These are phyloP conservation scores for Quercus phellos DNA, from an alignment of 331 rosid genomes.

Conservation along the genomic window DNA sequence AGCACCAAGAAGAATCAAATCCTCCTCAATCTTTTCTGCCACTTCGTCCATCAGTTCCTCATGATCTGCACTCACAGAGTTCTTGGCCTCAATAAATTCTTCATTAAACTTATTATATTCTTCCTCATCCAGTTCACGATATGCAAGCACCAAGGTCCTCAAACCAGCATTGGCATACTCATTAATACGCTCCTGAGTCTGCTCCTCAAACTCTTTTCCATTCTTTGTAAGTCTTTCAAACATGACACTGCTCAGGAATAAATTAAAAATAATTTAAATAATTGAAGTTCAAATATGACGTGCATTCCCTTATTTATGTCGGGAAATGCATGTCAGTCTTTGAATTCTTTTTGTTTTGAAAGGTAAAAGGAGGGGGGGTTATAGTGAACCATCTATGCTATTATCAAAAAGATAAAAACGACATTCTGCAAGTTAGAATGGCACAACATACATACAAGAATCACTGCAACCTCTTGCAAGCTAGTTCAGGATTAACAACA, in stretches of 20 bases:
- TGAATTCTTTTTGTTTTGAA: no score
- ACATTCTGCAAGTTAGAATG: neutral
- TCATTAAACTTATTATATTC: constrained; percentile 54
- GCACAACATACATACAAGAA: neutral
- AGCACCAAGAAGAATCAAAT: constrained; percentile 93
- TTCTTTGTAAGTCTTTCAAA: constrained; percentile 72
- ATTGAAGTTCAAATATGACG: no score
- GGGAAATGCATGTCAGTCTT: neutral
- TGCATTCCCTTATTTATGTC: neutral
- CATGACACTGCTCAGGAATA: constrained; percentile 66
- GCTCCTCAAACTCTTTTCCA: constrained; percentile 72
- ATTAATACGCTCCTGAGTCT: constrained; percentile 55
- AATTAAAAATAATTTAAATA: no score
- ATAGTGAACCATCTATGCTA: neutral
- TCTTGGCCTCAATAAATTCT: constrained; percentile 71
- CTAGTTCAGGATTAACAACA: neutral
- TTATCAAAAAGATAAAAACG: neutral
- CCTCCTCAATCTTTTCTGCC: constrained; percentile 66
- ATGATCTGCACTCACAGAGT: constrained; percentile 62
- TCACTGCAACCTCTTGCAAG: neutral
- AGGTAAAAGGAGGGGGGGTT: neutral
- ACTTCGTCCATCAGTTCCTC: constrained; percentile 64
- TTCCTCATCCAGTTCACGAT: constrained; percentile 63
- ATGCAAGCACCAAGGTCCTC: constrained; percentile 84
- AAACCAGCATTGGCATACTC: constrained; percentile 96